Conservation (phyloP, 2,329 filamentous ascomycete species). For the Botrytis hyacinthi region DNA sequence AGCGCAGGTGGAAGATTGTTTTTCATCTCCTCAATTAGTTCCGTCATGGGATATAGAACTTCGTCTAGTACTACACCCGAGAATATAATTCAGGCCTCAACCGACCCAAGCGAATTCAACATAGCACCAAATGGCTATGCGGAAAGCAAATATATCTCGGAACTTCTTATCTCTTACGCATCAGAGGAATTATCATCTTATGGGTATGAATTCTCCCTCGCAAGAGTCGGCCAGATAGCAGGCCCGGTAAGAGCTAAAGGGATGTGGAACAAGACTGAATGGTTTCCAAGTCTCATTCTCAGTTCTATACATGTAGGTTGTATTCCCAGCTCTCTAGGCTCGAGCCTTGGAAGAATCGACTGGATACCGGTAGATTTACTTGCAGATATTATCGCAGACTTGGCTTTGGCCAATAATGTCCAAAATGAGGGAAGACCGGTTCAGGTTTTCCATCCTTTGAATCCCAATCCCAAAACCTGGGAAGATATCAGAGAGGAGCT, state of each 20-base stretch:
- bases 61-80: constrained; percentile 29
- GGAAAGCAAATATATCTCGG: constrained; percentile 32
- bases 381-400: not conserved
- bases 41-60: constrained; percentile 33
- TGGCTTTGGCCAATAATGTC: not conserved
- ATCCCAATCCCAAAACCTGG: not conserved
- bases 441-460: not conserved
- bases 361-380: constrained; percentile 13
- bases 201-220: constrained; percentile 34
- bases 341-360: not conserved
- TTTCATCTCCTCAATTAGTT: constrained; percentile 35
- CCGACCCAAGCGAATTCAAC: constrained; percentile 3
- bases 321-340: not conserved
- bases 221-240: constrained; percentile 49
- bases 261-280: constrained; percentile 2
- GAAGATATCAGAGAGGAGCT: not conserved
- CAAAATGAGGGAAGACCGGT: not conserved
- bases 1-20: constrained; percentile 25
- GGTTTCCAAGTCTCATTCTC: constrained; percentile 8
- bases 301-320: constrained; percentile 1
- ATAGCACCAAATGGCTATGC: constrained; percentile 30
- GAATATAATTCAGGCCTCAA: not conserved
- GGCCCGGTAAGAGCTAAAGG: constrained; percentile 30
- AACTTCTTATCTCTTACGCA: constrained; percentile 44
- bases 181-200: constrained; percentile 42